Percentiles rank a stretch among this genome's conserved stretches.
Conservation (phyloP, 108 stramenopile genomes). For the Seminavis robusta region DNA sequence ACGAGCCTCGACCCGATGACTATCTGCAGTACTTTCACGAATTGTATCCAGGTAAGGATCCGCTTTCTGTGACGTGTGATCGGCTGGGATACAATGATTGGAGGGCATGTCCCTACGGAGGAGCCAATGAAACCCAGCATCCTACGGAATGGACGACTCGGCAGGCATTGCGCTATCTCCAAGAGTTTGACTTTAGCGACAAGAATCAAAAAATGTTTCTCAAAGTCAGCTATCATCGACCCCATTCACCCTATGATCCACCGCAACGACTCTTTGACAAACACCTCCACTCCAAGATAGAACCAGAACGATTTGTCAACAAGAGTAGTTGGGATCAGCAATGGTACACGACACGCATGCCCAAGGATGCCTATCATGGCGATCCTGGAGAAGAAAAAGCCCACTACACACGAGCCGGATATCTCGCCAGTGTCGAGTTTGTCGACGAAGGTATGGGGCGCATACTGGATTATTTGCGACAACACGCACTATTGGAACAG, state of each 20-base stretch:
- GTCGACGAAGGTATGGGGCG: constrained; percentile 36
- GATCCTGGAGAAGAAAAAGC: constrained; percentile 21
- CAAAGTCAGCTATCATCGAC: constrained; percentile 38
- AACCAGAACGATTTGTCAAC: constrained; percentile 13
- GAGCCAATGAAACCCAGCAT: constrained; percentile 32
- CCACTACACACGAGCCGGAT: constrained; percentile 24
- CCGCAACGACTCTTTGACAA: constrained; percentile 32
- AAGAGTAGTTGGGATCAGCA: constrained; percentile 22
- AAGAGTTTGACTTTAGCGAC: constrained; percentile 5
- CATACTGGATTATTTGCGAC: constrained; percentile 9
- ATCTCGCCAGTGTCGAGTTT: constrained; percentile 39
- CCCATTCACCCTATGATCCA: constrained; percentile 48
- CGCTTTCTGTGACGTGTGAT: constrained; percentile 19
- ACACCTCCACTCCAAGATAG: constrained; percentile 1
- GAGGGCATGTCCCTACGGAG: constrained; percentile 23
- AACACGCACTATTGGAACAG: constrained; percentile 7
- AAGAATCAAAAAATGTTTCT: constrained; percentile 14
- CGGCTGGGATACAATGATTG: constrained; percentile 36
- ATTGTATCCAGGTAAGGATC: constrained; percentile 18
- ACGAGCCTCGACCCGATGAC: constrained; percentile 20
- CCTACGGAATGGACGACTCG: constrained; percentile 38
- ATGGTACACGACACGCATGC: constrained; percentile 8
- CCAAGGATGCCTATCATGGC: constrained; percentile 24
- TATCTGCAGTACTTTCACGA: constrained; percentile 23
- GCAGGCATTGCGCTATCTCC: constrained; percentile 1